Base-by-base conservation (phyloP, 164 flowering plant genomes). In the Aristolochia californica region DNA sequence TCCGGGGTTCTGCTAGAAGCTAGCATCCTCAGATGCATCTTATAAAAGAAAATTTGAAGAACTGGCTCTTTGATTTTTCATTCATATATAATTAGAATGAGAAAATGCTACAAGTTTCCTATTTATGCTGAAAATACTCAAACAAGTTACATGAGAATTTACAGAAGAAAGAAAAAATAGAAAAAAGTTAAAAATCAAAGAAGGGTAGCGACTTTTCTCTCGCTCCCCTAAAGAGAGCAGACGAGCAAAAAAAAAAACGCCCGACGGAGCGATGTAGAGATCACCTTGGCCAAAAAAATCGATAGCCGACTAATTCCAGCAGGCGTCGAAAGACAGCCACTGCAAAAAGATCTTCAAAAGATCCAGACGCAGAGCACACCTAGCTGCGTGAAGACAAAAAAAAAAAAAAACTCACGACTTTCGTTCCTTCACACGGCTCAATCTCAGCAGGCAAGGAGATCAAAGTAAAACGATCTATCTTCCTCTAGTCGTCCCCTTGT, bases 401-500 rank as follows among this genome's bases (percentile, higher is more conserved):
- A 23, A 21, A 14, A 20, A 12, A 1, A 21, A n/a, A n/a, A 23
- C 23, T 13, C 23, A n/a, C n/a, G 11, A 26, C 5, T 22, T 51
- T 24, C 13, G 25, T 1, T 34, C 9, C 40, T 34, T 34, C 10
- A 34, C 40, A 34, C 27, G 13, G 15, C 17, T 20, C 15, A 13
- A 51, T 47, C 50, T 47, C 18, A 20, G 22, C 15, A 23, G 55
- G 15, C 10, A 50, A 10, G 54, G 13, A 18, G 26, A 20, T 7
- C n/a, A n/a, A 15, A 34, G 24, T 16, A 2, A 44, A 54, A 27
- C 17, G 13, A 11, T n/a, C 2, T 34, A n/a, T n/a, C n/a, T n/a
- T 0, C 1, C 13, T 20, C 58, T 61, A 59, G 54, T 65, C 68
- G 25, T 59, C 68, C 38, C 68, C 68, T 25, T 65, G 68, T 34